Base-by-base conservation (phyloP, 495 filamentous ascomycete species). In the Lasiosphaeria hispida region DNA sequence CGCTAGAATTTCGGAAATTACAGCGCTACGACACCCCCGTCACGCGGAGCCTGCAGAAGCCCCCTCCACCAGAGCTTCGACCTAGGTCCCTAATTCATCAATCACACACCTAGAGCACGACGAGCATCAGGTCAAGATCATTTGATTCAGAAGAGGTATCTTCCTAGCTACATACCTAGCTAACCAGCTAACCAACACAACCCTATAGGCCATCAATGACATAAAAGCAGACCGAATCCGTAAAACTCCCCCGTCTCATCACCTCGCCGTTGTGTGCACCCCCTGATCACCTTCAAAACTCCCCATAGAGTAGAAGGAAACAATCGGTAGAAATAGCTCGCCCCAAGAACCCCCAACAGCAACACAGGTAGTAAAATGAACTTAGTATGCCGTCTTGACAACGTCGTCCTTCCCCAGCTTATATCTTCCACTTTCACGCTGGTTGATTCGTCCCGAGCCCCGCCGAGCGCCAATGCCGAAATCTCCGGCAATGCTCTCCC, bases 401-500 rank as follows among this genome's bases (percentile, higher is more conserved):
- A 96, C 83, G 39, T 92, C 88, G 40, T 89, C 85, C 69, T 81
- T 81, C 14, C 85, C 82, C 19, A 96, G 73, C 69, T 83, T 83
- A 50, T 78, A 79, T 17, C 78, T 67, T 1, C 75, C 78, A 55
- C 76, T 81, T 9, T 75, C 73, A 45, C 74, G 77, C 0, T 75
- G 82, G 37, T 80, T 78, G 55, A 85, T 72, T 11, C 71, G 66
- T 9, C 70, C 72, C 7, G 71, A 73, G 37, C 65, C 61, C 76
- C 80, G 64, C 70, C 80, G 66, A 74, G 69, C 53, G 61, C 78
- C 63, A 75, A 78, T 37, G 56, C 70, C 57, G 75, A 86, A 64
- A 75, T 88, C 58, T 65, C 78, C 65, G 0, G 73, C 65, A 71
- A 98, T 97, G 66, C 91, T 96, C 80, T 98, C 92, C 38, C 94